Base-by-base conservation (phyloP, 192 early-diverging fungal species). In the Chytriomyces hyalinus region DNA sequence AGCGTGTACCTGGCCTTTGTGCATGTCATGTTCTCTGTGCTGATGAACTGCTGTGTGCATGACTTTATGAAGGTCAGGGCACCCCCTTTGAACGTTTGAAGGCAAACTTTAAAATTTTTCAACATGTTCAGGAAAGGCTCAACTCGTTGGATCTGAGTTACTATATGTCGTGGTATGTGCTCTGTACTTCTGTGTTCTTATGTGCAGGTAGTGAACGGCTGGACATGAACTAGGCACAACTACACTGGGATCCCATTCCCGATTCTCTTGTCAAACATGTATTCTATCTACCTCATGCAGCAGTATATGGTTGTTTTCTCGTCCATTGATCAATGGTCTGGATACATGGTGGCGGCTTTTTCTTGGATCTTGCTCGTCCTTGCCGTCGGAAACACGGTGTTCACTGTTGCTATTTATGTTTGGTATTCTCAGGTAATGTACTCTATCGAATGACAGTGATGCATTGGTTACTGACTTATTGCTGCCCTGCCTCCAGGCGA, bases 1-100 rank as follows among this genome's bases (percentile, higher is more conserved):
- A 46, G 22, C n/a, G 73, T 75, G 6, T 75, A 75, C 61, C 49
- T 75, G 5, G 53, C 63, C 10, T 75, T 75, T 48, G 73, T 75
- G 46, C 73, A 75, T 43, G 66, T 75, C 61, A 65, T 75, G 73
- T 75, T 75, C 47, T 64, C 45, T 49, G 73, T 75, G 9, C 63
- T 75, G 13, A 28, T 75, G 62, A 75, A 75, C 62, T 75, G 73
- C 49, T 75, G 73, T 36, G 43, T 75, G 17, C 47, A 66, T 4
- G 73, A 75, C 47, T 43, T 49, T 9, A 66, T 75, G 61, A 45
- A 66, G 61, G 73, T 65, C 6, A 8, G 24, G 36, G 10, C 7
- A 15, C n/a, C 11, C 11, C 11, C 9, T 17, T 20, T 24, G 36
- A 46, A 28, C 9, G 5, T 24, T 65, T 4, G 36, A 36, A 20